phyloP scores from a whole-genome alignment of 2,329 filamentous ascomycete species.

The Cladosporium sp. region DNA sequence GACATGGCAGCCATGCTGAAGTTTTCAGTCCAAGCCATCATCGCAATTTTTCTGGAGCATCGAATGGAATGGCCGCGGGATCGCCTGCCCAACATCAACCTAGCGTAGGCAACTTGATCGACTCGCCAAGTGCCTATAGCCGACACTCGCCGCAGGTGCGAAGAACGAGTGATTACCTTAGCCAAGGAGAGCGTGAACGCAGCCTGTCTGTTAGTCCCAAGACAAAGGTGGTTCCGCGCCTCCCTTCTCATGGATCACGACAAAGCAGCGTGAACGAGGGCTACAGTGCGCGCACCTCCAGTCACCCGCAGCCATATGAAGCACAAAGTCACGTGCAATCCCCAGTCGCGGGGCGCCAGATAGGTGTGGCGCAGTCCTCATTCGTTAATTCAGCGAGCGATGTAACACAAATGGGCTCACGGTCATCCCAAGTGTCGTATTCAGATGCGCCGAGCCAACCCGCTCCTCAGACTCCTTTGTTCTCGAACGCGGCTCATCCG shows the following conservation, averaged over 20 bases:
- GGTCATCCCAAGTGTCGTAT: constrained; percentile 6
- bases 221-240: constrained; percentile 41
- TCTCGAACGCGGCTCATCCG: constrained; percentile 5
- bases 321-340: constrained; percentile 21
- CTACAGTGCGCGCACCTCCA: constrained; percentile 22
- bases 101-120: constrained; percentile 34
- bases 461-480: constrained; percentile 11
- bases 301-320: constrained; percentile 17
- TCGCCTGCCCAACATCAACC: constrained; percentile 26
- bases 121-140: constrained; percentile 31
- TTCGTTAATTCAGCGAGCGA: constrained; percentile 15
- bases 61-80: constrained; percentile 23
- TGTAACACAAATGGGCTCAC: constrained; percentile 18
- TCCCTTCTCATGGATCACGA: constrained; percentile 25
- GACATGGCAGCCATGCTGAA: constrained; percentile 20
- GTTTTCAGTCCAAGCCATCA: constrained; percentile 27
- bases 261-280: constrained; percentile 29
- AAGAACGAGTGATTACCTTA: constrained; percentile 34
- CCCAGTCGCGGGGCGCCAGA: constrained; percentile 9
- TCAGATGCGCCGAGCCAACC: constrained; percentile 3
- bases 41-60: constrained; percentile 27
- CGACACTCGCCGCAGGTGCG: constrained; percentile 22
- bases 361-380: constrained; percentile 15
- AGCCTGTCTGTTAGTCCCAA: constrained; percentile 75
- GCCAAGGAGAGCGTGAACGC: constrained; percentile 58